phyloP scores from a whole-genome alignment of 176 grass and related monocot genomes.

The Zoysia japonica region DNA sequence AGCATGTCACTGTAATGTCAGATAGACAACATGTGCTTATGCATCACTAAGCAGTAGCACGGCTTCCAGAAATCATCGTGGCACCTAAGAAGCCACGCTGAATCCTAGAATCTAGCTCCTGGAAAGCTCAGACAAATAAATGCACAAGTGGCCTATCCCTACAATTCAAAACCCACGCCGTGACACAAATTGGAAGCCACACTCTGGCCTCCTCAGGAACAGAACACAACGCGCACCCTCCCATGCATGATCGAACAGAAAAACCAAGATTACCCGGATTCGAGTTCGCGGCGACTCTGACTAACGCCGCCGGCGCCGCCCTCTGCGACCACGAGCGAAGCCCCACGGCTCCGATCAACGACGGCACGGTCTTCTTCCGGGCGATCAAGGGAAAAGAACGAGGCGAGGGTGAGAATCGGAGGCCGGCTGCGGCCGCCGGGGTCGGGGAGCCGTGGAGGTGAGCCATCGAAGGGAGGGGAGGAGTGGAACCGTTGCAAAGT shows the following conservation, averaged over 20 bases:
- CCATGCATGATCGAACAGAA: neutral
- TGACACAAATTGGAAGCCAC: neutral
- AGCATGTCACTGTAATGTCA: neutral
- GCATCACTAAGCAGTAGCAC: neutral
- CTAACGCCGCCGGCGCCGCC: conserved; percentile 1
- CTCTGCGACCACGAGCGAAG: neutral
- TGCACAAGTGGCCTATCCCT: neutral
- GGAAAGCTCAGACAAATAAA: neutral
- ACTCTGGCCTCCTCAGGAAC: neutral
- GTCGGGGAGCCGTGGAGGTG: conserved; percentile 14
- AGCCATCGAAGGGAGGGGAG: conserved; percentile 30
- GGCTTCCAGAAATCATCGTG: neutral
- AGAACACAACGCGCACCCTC: neutral
- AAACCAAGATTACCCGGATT: neutral
- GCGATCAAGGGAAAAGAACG: neutral
- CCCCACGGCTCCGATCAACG: neutral
- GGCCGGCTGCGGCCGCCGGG: conserved; percentile 23
- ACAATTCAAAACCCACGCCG: neutral
- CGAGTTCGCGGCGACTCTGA: conserved; percentile 25
- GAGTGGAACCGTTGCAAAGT: no score
- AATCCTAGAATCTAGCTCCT: neutral
- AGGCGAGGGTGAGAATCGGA: conserved; percentile 15
- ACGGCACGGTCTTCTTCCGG: neutral
- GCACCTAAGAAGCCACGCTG: neutral
- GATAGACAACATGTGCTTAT: neutral